These are phyloP conservation scores for Cochlearia excelsa DNA, from an alignment of 345 rosid species.

Conservation along the genomic window DNA sequence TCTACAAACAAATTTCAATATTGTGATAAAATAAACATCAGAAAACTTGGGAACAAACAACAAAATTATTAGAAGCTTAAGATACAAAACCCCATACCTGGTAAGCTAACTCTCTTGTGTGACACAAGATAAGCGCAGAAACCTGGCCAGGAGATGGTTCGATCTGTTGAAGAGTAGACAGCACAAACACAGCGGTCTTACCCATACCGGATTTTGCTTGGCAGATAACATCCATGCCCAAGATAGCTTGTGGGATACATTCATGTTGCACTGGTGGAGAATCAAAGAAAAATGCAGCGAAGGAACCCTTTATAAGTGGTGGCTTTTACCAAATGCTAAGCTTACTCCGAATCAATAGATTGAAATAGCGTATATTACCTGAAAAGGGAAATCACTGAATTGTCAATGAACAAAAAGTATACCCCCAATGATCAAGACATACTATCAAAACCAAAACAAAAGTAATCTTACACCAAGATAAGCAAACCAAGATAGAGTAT, in stretches of 20 bases:
- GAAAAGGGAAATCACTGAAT: background rate
- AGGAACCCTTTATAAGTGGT: slow-evolving; percentile 78
- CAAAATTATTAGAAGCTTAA: background rate
- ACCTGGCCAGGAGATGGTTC: slow-evolving; percentile 93
- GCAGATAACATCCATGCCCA: slow-evolving; percentile 98
- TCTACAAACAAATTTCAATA: slow-evolving; percentile 40
- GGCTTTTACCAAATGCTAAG: slow-evolving; percentile 59
- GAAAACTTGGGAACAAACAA: background rate
- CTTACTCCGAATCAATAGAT: slow-evolving; percentile 62
- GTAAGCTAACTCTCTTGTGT: slow-evolving; percentile 94
- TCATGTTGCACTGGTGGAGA: slow-evolving; percentile 97
- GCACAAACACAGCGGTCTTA: slow-evolving; percentile 93
- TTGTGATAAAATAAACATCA: background rate
- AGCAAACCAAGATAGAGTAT: background rate
- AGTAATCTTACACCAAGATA: background rate
- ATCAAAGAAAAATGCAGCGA: slow-evolving; percentile 73
- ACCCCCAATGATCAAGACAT: background rate
- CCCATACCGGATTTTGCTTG: slow-evolving; percentile 99
- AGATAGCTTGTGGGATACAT: slow-evolving; percentile 97
- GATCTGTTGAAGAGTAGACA: slow-evolving; percentile 86
- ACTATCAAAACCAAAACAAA: background rate
- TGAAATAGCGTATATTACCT: slow-evolving; percentile 31
- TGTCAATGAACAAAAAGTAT: background rate
- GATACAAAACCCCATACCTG: slow-evolving; percentile 50
- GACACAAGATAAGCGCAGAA: slow-evolving; percentile 86